Base-by-base conservation (phyloP, 2,329 filamentous ascomycete species). In the Beauveria caledonica region DNA sequence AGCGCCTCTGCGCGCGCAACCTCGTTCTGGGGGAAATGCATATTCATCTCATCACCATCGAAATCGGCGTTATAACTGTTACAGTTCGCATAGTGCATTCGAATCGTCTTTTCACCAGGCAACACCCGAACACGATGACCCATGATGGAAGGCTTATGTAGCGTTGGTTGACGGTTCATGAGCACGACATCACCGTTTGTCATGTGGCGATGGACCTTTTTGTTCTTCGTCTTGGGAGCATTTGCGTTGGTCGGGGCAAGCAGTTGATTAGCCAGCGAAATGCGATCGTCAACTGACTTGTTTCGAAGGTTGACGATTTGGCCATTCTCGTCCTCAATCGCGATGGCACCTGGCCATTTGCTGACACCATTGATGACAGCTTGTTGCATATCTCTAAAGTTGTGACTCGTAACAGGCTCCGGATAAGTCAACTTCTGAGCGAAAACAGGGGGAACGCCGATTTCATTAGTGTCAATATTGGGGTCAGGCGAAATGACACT, bases 21-120 rank as follows among this genome's bases (percentile, higher is more conserved):
- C 71, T 97, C 95, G 67, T 96, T 97, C 68, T 99, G 94, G 1
- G 94, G 94, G 70, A 99, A 97, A 75, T 99, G 94, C 92, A 99
- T 95, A 73, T 99, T 99, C 94, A 99, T 99, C 74, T 99, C 94
- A 71, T 99, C 94, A 73, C 94, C 94, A 70, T 99, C 95, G 70
- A 99, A 99, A 80, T 99, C 94, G 36, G 94, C 94, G 68, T 99
- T 99, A 80, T 99, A 99, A 0, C 94, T 97, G 70, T 99, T 99
- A 74, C 94, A 97, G 73, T 99, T 99, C 68, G 94, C 93, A 76
- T 99, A 99, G 78, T 99, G 94, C 93, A 99, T 97, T 66, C 94
- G 92, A 71, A 99, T 92, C 0, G 94, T 97, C 76, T 96, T 96
- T 73, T 99, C 95, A 40, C 92, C 92, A 0, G 91, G 90, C 19